Base-by-base conservation (phyloP, 2,329 filamentous ascomycete species). In the Alternaria gansuensis region DNA sequence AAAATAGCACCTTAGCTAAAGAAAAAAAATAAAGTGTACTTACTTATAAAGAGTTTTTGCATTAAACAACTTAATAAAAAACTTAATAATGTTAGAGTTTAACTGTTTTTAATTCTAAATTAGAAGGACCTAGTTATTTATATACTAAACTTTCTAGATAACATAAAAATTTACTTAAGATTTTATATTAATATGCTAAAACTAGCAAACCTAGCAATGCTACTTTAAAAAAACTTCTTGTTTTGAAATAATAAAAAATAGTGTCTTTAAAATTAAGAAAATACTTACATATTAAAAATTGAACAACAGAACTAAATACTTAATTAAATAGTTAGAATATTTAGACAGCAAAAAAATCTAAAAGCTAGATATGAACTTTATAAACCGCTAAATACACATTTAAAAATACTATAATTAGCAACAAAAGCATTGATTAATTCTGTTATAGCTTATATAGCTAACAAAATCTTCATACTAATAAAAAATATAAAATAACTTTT, bases 61-160 rank as follows among this genome's bases (percentile, higher is more conserved):
- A n/a, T n/a, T n/a, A n/a, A n/a, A n/a, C n/a, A n/a, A n/a, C n/a
- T n/a, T n/a, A n/a, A n/a, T n/a, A n/a, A n/a, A n/a, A n/a, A n/a
- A n/a, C n/a, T n/a, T n/a, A n/a, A n/a, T n/a, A n/a, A 48, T 10
- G 17, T 48, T 28, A 28, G 33, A 3, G 28, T 28, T 48, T 21
- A 26, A 48, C n/a, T 21, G 28, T 48, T 14, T 48, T 48, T 48
- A 48, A 48, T 21, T 44, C 21, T 24, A n/a, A 5, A 26, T 11
- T 48, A 28, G 9, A 28, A 33, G 24, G 29, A n/a, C 33, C n/a
- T 28, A 48, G 44, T 48, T 28, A 48, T 13, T 33, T 26, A 46
- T 46, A 46, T 13, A 26, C 28, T 31, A 24, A 29, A n/a, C 14
- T 3, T 48, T n/a, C n/a, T 48, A 48, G 2, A 3, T 48, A 48